Percentiles rank a stretch among this genome's conserved stretches.
These are phyloP conservation scores for Amphichorda felina DNA, from an alignment of 2,329 filamentous ascomycete species.

Conservation along the genomic window DNA sequence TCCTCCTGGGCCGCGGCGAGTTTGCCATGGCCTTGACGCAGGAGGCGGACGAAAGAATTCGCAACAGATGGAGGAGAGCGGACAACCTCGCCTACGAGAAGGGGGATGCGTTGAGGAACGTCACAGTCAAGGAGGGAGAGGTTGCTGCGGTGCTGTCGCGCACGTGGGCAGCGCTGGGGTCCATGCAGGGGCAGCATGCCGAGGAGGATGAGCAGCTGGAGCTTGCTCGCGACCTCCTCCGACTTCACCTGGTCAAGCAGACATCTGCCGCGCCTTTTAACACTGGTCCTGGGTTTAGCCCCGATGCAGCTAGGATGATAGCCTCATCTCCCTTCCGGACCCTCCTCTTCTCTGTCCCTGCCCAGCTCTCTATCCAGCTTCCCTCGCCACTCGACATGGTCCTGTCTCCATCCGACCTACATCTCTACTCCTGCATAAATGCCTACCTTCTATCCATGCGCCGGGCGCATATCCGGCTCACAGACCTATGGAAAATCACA, in stretches of 20 bases:
- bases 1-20: constrained; percentile 77
- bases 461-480: constrained; percentile 73
- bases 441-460: constrained; percentile 79
- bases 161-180: constrained; percentile 70
- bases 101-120: constrained; percentile 29
- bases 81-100: constrained; percentile 46
- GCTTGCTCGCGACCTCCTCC: constrained; percentile 65
- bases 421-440: constrained; percentile 74
- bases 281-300: constrained; percentile 20
- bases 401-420: constrained; percentile 62
- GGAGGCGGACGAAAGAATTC: constrained; percentile 71
- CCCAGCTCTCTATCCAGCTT: constrained; percentile 58
- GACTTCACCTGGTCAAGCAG: constrained; percentile 47
- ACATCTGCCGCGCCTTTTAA: constrained; percentile 21
- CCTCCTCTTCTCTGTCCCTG: constrained; percentile 66
- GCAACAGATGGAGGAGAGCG: constrained; percentile 57
- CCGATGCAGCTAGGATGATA: constrained; percentile 20
- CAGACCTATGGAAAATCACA: constrained; percentile 77
- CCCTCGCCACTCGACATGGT: constrained; percentile 79
- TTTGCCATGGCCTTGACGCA: constrained; percentile 80
- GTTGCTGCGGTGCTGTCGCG: constrained; percentile 64
- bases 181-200: constrained; percentile 54
- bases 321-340: constrained; percentile 58
- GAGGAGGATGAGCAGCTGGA: constrained; percentile 79
- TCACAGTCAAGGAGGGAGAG: constrained; percentile 75